Percentiles rank a stretch among this genome's conserved stretches.
Evolutionary conservation across 257 asterid genomes (phyloP).

Genomic region (Apocynum venetum): DNA sequence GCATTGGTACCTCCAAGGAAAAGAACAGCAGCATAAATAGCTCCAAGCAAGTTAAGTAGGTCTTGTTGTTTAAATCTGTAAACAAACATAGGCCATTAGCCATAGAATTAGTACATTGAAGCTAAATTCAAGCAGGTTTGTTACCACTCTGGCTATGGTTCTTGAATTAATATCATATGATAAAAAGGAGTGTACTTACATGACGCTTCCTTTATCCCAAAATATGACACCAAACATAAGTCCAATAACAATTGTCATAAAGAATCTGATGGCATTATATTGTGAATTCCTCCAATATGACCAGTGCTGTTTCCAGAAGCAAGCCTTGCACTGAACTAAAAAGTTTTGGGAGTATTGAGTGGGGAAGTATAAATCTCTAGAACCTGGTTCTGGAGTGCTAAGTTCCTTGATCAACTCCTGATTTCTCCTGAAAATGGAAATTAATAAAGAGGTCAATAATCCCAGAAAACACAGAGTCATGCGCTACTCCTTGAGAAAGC

Average conservation of each 20-base stretch:
- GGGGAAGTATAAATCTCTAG: constrained; percentile 45
- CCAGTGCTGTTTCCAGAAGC: constrained; percentile 67
- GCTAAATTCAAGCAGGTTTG: neutral
- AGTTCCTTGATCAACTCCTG: constrained; percentile 45
- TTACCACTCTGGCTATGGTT: neutral
- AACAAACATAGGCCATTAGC: neutral
- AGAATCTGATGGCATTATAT: constrained; percentile 57
- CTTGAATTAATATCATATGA: neutral
- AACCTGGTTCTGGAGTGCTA: constrained; percentile 40
- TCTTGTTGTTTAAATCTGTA: constrained; percentile 66
- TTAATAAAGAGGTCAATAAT: neutral
- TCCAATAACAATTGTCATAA: constrained; percentile 45
- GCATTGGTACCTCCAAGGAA: constrained; percentile 82
- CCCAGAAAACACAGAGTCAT: neutral
- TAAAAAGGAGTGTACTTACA: constrained; percentile 33
- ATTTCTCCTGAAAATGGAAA: constrained; percentile 36
- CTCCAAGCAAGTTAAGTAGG: constrained; percentile 73
- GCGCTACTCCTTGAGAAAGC: neutral
- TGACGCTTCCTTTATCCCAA: constrained; percentile 48
- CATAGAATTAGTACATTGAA: neutral
- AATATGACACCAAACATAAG: constrained; percentile 64
- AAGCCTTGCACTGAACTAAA: constrained; percentile 56
- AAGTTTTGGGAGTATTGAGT: constrained; percentile 56
- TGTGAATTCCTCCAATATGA: constrained; percentile 71
- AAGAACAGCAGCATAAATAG: constrained; percentile 72